Conservation (phyloP, 1,284 basidiomycete genomes). For the Kalmanozyma brasiliensis region DNA sequence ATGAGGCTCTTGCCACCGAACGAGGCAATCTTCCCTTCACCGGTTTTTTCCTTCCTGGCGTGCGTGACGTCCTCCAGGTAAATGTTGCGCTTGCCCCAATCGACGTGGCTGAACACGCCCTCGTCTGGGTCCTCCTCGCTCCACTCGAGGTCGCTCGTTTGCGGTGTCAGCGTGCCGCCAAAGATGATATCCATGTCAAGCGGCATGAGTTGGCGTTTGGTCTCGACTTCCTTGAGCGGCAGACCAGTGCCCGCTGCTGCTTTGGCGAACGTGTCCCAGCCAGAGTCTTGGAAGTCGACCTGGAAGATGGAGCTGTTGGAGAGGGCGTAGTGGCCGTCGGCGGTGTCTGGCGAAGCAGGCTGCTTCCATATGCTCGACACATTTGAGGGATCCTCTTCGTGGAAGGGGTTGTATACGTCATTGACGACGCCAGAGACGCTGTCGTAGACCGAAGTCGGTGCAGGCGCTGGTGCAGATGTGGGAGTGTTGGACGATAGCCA, state of each 20-base stretch:
- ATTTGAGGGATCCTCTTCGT: background rate
- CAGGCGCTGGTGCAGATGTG: background rate
- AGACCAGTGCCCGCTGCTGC: conserved; percentile 27
- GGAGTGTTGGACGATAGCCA: conserved; percentile 42
- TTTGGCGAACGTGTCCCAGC: conserved; percentile 34
- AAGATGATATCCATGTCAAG: conserved; percentile 54
- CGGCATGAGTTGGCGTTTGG: conserved; percentile 37
- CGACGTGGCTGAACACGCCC: conserved; percentile 59
- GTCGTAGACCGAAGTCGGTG: no score
- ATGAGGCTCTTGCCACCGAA: conserved; percentile 52
- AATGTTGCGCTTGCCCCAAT: conserved; percentile 47
- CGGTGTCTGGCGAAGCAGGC: conserved; percentile 33
- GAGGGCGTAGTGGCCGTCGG: conserved; percentile 33
- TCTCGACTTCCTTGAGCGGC: conserved; percentile 14
- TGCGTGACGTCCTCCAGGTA: conserved; percentile 62
- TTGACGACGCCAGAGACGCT: background rate
- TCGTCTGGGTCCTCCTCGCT: conserved; percentile 55
- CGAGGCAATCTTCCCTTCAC: conserved; percentile 47
- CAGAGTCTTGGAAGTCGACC: conserved; percentile 41
- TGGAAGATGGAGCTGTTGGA: conserved; percentile 27
- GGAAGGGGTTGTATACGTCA: background rate
- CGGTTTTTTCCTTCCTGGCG: conserved; percentile 42
- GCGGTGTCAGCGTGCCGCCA: conserved; percentile 48
- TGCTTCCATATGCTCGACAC: conserved; percentile 24
- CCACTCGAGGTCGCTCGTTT: conserved; percentile 37